These are phyloP conservation scores for Spinacia oleracea DNA, from an alignment of 179 eudicot species.

Conservation along the genomic window DNA sequence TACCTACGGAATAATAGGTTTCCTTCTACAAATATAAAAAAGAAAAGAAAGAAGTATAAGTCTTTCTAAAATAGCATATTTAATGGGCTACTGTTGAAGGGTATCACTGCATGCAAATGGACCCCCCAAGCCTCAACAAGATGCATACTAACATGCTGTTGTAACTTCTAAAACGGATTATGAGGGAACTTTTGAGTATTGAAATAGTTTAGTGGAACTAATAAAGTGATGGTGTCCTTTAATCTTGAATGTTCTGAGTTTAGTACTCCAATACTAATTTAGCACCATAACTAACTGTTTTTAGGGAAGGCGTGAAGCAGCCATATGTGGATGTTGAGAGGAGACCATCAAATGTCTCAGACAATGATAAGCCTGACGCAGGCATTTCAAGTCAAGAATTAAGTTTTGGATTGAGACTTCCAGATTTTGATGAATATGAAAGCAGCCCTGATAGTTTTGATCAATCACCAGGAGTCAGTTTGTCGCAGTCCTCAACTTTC, in stretches of 20 bases:
- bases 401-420: not conserved
- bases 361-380: not conserved
- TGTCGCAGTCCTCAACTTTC: slow-evolving; percentile 38
- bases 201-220: not conserved
- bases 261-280: slow-evolving; percentile 4
- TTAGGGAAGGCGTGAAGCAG: slow-evolving; percentile 47
- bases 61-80: too few species aligned
- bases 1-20: too few species aligned
- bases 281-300: slow-evolving; percentile 8
- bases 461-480: slow-evolving; percentile 38
- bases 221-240: not conserved
- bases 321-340: slow-evolving; percentile 36
- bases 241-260: not conserved
- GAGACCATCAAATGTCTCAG: slow-evolving; percentile 29
- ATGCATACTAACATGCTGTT: too few species aligned
- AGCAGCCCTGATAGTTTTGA: slow-evolving; percentile 36
- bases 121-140: too few species aligned
- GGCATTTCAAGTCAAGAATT: slow-evolving; percentile 8
- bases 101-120: too few species aligned
- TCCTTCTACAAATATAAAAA: too few species aligned
- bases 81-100: too few species aligned
- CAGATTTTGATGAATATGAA: slow-evolving; percentile 18
- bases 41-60: too few species aligned
- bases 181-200: not conserved
- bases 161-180: not conserved